Conservation (phyloP, 805 yeast species). For the Phaffomyces opuntiae region DNA sequence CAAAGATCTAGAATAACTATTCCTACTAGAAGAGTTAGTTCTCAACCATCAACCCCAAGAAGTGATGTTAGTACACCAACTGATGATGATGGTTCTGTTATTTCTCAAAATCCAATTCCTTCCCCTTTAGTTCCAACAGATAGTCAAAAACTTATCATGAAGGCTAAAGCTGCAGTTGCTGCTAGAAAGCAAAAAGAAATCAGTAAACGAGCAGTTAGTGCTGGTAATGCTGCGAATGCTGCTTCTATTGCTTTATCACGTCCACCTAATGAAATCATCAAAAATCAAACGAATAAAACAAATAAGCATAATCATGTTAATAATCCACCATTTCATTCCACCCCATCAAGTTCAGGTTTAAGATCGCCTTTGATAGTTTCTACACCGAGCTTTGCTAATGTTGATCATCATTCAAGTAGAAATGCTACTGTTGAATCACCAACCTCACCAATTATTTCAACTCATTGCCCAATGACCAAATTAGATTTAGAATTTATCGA, state of each 20-base stretch:
- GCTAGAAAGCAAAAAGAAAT: constrained; percentile 18
- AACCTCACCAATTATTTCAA: neutral
- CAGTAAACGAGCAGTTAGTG: constrained; percentile 11
- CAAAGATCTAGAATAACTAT: constrained; percentile 18
- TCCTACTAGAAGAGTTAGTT: constrained; percentile 19
- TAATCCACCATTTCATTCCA: neutral
- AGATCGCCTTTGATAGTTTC: neutral
- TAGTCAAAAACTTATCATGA: constrained; percentile 21
- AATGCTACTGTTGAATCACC: neutral
- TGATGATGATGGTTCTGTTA: neutral
- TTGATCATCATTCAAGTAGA: neutral
- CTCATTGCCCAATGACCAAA: constrained; percentile 35
- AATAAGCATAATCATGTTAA: too few species aligned
- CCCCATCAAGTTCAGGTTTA: neutral
- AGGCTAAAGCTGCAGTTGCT: constrained; percentile 23
- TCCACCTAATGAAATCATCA: constrained; percentile 23
- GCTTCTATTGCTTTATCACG: constrained; percentile 23
- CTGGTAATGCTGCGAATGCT: constrained; percentile 12
- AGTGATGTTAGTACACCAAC: constrained; percentile 4
- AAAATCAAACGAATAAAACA: constrained; percentile 9
- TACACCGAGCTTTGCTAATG: neutral
- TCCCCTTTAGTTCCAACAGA: constrained; percentile 18
- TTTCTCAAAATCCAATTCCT: constrained; percentile 8
- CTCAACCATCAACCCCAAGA: constrained; percentile 20
- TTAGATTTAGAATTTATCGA: constrained; percentile 55